A percentile compares a stretch with the other conserved stretches of the same genome.
Evolutionary conservation across 108 stramenopile species (phyloP).

Genomic region (Cyclotella choctawhatcheeana): DNA sequence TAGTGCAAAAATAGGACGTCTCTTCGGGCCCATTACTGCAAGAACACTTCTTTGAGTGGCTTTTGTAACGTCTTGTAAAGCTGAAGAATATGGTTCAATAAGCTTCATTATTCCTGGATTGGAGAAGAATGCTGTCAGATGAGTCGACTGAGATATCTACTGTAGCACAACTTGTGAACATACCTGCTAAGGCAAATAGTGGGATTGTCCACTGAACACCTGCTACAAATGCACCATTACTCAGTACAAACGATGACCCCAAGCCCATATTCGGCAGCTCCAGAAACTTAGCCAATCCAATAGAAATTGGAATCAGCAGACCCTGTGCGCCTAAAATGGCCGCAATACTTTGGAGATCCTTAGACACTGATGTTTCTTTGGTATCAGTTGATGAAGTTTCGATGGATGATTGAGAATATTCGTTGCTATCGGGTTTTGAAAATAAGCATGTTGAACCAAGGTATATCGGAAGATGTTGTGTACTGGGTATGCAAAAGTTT

Average conservation of each 20-base stretch:
- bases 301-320: conserved; percentile 60
- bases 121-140: background rate
- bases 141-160: background rate
- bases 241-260: conserved; percentile 56
- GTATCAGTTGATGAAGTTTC: background rate
- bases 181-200: conserved; percentile 55
- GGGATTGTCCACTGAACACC: conserved; percentile 68
- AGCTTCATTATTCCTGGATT: conserved; percentile 37
- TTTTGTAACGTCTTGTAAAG: conserved; percentile 72
- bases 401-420: too few species aligned
- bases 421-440: background rate
- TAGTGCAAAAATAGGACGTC: conserved; percentile 61
- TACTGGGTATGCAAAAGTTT: background rate
- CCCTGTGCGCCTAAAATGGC: conserved; percentile 71
- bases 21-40: conserved; percentile 64
- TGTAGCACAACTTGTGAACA: background rate
- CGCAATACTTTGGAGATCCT: conserved; percentile 55
- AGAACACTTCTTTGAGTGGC: conserved; percentile 82
- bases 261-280: conserved; percentile 69
- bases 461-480: background rate
- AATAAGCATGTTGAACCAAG: background rate
- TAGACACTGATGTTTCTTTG: conserved; percentile 8
- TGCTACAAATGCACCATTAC: conserved; percentile 17
- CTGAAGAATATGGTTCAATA: conserved; percentile 68
- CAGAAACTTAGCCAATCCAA: conserved; percentile 38